phyloP scores from a whole-genome alignment of 75 land plant genomes.

The Isoetes taiwanensis region DNA sequence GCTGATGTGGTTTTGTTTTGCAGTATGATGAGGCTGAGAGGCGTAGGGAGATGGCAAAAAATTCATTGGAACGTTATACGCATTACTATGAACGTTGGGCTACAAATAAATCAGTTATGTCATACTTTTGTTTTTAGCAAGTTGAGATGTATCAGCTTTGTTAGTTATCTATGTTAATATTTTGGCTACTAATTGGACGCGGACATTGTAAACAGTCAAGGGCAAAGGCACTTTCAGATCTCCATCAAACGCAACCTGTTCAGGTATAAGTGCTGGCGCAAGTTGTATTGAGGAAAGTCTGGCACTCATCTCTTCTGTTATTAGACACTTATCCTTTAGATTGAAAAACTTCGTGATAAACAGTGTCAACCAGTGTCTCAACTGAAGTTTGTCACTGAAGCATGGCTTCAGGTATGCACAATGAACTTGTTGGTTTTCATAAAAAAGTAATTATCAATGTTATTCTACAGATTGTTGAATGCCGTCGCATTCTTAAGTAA shows the following conservation, averaged over 20 bases:
- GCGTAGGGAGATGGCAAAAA: conserved; percentile 94
- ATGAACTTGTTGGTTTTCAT: no score
- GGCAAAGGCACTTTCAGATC: conserved; percentile 74
- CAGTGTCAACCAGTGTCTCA: conserved; percentile 89
- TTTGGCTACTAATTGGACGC: no score
- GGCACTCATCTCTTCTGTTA: neutral
- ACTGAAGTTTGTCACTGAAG: conserved; percentile 85
- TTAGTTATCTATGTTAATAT: no score
- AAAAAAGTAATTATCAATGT: no score
- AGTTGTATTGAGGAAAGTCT: conserved; percentile 19
- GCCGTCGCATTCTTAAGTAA: conserved; percentile 33
- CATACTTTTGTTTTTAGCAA: no score
- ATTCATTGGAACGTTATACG: conserved; percentile 83
- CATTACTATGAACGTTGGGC: conserved; percentile 99
- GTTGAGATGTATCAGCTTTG: no score
- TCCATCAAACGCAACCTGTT: conserved; percentile 79
- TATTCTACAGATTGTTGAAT: conserved; percentile 73
- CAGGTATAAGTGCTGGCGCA: conserved; percentile 28
- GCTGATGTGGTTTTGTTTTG: neutral
- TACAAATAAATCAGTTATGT: conserved; percentile 67
- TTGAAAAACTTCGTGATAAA: conserved; percentile 81
- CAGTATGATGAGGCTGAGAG: conserved; percentile 94
- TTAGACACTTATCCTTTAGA: conserved; percentile 18
- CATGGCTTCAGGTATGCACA: conserved; percentile 75
- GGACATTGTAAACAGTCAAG: conserved; percentile 52